Conservation (phyloP, 768 basidiomycete genomes). For the Podaxis sp. region DNA sequence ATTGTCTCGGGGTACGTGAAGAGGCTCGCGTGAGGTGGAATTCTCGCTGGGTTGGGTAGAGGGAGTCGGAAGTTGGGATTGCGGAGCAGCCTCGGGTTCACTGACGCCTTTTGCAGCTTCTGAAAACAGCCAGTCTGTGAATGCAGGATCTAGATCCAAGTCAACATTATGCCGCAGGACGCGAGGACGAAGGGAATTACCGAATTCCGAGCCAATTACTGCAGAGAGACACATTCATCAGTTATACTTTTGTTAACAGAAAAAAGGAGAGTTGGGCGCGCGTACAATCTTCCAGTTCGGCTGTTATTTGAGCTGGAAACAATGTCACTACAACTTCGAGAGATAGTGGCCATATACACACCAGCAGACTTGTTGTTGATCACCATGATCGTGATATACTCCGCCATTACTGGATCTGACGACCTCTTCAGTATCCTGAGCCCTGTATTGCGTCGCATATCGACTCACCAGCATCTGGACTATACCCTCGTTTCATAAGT, state of each 20-base stretch:
- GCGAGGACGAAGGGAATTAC: slow-evolving; percentile 28
- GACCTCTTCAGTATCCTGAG: slow-evolving; percentile 13
- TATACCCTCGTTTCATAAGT: slow-evolving; percentile 69
- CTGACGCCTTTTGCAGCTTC: slow-evolving; percentile 71
- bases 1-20: slow-evolving; percentile 30
- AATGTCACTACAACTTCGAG: slow-evolving; percentile 15
- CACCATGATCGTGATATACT: slow-evolving; percentile 93
- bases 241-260: background rate
- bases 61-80: slow-evolving; percentile 28
- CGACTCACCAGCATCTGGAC: slow-evolving; percentile 65
- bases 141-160: slow-evolving; percentile 56
- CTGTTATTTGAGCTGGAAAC: slow-evolving; percentile 73
- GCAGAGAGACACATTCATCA: slow-evolving; percentile 9
- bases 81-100: slow-evolving; percentile 40
- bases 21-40: slow-evolving; percentile 16
- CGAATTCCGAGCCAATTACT: slow-evolving; percentile 49
- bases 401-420: slow-evolving; percentile 85
- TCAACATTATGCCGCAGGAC: slow-evolving; percentile 6
- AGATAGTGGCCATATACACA: slow-evolving; percentile 27
- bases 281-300: slow-evolving; percentile 80
- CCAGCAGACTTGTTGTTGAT: slow-evolving; percentile 86
- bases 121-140: slow-evolving; percentile 86
- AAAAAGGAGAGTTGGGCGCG: slow-evolving; percentile 13
- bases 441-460: slow-evolving; percentile 9
- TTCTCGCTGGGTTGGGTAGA: slow-evolving; percentile 2